Evolutionary conservation across 2,329 filamentous ascomycete species (phyloP).

Genomic region (Biscogniauxia sp.): DNA sequence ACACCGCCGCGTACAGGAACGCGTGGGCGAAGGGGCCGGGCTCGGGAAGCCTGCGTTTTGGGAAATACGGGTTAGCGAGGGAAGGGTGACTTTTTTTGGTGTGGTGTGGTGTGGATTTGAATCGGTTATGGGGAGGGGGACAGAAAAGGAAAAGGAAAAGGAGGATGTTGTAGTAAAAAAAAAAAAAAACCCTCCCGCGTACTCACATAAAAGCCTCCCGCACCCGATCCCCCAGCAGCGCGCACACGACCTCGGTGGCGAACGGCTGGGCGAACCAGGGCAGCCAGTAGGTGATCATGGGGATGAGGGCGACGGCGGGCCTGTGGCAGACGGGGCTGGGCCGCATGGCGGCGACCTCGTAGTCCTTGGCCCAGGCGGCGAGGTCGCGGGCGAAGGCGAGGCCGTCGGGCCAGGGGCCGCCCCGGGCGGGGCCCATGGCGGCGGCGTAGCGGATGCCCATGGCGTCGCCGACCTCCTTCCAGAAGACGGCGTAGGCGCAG

Average conservation of each 20-base stretch:
- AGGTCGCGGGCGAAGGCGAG: conserved; percentile 52
- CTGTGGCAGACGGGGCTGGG: conserved; percentile 47
- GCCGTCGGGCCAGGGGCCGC: conserved; percentile 44
- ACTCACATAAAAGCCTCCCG: conserved; percentile 63
- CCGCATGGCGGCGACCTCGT: conserved; percentile 60
- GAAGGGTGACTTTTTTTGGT: too few species aligned
- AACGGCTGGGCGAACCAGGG: conserved; percentile 45
- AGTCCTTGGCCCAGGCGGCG: conserved; percentile 47
- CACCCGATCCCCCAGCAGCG: conserved; percentile 63
- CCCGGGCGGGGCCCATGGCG: conserved; percentile 27
- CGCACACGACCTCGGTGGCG: conserved; percentile 50
- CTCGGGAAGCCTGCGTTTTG: conserved; percentile 38
- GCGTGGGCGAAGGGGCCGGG: conserved; percentile 37
- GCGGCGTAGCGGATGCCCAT: conserved; percentile 60
- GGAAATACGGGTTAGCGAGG: too few species aligned
- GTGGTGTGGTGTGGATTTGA: too few species aligned
- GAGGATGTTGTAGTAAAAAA: background rate
- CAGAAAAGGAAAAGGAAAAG: background rate
- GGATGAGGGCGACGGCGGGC: conserved; percentile 58
- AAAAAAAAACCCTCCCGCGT: too few species aligned
- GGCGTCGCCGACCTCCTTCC: conserved; percentile 68
- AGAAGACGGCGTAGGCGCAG: conserved; percentile 66
- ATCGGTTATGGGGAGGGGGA: too few species aligned
- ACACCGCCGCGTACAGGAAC: conserved; percentile 47
- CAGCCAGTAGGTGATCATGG: conserved; percentile 57